Evolutionary conservation across 306 rosid genomes (phyloP).

Genomic region (Cucumis hystrix): DNA sequence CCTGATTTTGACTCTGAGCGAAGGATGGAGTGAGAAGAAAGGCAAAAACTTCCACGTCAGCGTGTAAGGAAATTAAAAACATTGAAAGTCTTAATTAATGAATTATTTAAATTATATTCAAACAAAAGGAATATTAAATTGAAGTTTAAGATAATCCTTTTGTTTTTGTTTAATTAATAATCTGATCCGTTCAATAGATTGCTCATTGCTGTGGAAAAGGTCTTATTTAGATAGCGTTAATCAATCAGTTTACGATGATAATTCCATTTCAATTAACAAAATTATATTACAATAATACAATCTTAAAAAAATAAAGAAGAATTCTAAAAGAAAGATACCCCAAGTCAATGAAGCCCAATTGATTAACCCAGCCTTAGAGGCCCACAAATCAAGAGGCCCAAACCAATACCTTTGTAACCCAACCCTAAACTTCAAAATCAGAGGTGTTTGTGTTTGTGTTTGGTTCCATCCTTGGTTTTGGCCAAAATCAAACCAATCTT

Average conservation of each 20-base stretch:
- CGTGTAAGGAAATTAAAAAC: not conserved
- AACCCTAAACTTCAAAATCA: no score
- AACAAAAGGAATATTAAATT: not conserved
- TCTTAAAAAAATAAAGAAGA: no score
- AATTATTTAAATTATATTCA: not conserved
- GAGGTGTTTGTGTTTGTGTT: no score
- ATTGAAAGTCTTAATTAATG: not conserved
- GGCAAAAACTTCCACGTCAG: slow-evolving; percentile 4
- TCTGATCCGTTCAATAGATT: not conserved
- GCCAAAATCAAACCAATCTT: no score
- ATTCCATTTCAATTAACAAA: no score
- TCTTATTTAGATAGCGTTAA: not conserved
- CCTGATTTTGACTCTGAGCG: not conserved
- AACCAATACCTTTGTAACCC: no score
- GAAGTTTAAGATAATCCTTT: not conserved
- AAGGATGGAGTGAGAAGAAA: not conserved
- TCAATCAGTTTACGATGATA: not conserved
- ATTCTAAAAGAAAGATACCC: no score
- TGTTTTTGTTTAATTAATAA: not conserved
- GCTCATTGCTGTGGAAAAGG: not conserved
- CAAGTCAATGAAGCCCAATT: no score
- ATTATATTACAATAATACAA: no score
- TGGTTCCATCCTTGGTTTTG: no score
- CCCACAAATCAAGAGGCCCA: no score
- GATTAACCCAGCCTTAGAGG: no score